A percentile compares a stretch with the other conserved stretches of the same genome.
phyloP scores from a whole-genome alignment of 805 yeast species.

The Ogataea ramenticola region DNA sequence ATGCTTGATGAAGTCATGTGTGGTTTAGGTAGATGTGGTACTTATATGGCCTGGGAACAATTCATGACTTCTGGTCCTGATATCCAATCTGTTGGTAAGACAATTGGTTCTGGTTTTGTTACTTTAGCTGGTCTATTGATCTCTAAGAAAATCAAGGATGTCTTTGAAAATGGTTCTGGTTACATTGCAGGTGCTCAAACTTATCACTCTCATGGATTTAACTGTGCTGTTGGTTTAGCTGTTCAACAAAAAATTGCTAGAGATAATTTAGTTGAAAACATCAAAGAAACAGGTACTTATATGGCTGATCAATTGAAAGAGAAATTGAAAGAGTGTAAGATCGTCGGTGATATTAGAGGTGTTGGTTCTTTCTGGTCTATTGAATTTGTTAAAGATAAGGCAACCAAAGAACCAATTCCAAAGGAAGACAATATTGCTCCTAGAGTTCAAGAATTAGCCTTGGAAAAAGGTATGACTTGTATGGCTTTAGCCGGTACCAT shows the following conservation, averaged over 20 bases:
- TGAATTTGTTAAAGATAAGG: conserved; percentile 41
- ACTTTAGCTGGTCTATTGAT: conserved; percentile 43
- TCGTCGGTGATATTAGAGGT: conserved; percentile 49
- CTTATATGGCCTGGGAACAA: conserved; percentile 41
- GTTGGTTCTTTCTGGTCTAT: conserved; percentile 48
- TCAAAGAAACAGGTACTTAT: conserved; percentile 34
- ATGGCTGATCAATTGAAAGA: conserved; percentile 29
- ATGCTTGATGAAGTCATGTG: conserved; percentile 50
- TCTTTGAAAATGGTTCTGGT: conserved; percentile 31
- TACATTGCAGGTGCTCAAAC: conserved; percentile 42
- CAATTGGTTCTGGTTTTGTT: conserved; percentile 45
- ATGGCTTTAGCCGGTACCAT: conserved; percentile 34
- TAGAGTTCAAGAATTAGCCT: conserved; percentile 27
- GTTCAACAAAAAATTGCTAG: conserved; percentile 37
- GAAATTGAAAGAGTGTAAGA: conserved; percentile 21
- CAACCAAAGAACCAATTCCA: conserved; percentile 39
- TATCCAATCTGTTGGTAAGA: conserved; percentile 42
- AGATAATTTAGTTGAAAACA: conserved; percentile 32
- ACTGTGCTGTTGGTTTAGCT: conserved; percentile 39
- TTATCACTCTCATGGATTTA: conserved; percentile 42
- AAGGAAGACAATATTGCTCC: conserved; percentile 22
- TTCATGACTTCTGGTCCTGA: conserved; percentile 36
- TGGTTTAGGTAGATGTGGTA: conserved; percentile 47
- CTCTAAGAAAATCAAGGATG: conserved; percentile 33
- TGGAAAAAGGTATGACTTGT: conserved; percentile 33